These are phyloP conservation scores for Coemansia sp. DNA, from an alignment of 192 early-diverging fungal species.

Conservation along the genomic window DNA sequence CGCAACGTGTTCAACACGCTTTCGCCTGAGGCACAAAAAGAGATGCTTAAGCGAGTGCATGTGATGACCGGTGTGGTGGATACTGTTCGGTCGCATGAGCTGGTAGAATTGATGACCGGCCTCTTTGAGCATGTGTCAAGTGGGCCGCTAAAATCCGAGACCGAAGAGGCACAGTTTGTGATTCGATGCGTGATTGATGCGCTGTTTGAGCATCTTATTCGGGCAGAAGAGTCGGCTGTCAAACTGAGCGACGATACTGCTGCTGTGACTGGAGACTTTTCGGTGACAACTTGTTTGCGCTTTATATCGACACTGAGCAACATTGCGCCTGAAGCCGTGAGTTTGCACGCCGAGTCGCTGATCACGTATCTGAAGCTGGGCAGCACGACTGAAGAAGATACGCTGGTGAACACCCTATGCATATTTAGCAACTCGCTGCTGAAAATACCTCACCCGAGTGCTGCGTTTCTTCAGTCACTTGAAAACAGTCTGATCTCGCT, in stretches of 20 bases:
- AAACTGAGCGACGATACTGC: slow-evolving; percentile 5
- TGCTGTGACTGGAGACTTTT: slow-evolving; percentile 9
- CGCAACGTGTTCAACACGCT: slow-evolving; percentile 42
- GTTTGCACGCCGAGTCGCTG: slow-evolving; percentile 54
- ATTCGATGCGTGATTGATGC: slow-evolving; percentile 72
- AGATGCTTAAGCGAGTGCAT: slow-evolving; percentile 42
- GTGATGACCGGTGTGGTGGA: slow-evolving; percentile 54
- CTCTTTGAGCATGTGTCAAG: slow-evolving; percentile 34
- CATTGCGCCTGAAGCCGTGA: slow-evolving; percentile 58
- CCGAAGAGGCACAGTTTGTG: slow-evolving; percentile 56
- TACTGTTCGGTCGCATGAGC: slow-evolving; percentile 20
- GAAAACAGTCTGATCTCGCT: slow-evolving; percentile 63
- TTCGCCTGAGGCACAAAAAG: slow-evolving; percentile 43
- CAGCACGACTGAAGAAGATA: slow-evolving; percentile 53
- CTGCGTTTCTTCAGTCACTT: slow-evolving; percentile 56
- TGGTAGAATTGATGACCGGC: slow-evolving; percentile 36
- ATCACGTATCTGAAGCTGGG: slow-evolving; percentile 59
- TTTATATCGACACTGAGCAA: slow-evolving; percentile 57
- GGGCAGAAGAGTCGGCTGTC: slow-evolving; percentile 59
- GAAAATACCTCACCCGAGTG: slow-evolving; percentile 54
- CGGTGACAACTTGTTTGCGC: slow-evolving; percentile 43
- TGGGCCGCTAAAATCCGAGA: slow-evolving; percentile 49
- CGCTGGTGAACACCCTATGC: slow-evolving; percentile 53
- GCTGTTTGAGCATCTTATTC: slow-evolving; percentile 69
- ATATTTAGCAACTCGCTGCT: slow-evolving; percentile 58